These are phyloP conservation scores for Penicillium sp. DNA, from an alignment of 2,329 filamentous ascomycete genomes.

Conservation along the genomic window DNA sequence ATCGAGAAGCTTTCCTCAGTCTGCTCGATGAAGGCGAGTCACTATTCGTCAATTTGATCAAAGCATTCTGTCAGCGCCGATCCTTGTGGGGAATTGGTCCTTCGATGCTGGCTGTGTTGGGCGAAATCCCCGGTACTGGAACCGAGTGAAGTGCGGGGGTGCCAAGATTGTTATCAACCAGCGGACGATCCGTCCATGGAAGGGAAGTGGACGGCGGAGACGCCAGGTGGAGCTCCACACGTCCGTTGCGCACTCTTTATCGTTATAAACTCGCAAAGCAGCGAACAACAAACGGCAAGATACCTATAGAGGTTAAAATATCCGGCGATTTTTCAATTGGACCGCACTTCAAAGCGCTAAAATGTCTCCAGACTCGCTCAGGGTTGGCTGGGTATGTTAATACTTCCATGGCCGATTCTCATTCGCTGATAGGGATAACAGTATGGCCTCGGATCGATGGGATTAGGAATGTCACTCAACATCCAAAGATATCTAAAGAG, in stretches of 20 bases:
- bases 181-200: neutral
- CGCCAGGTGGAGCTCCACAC: conserved; percentile 15
- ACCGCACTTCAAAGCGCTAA: neutral
- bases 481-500: conserved; percentile 46
- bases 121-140: conserved; percentile 5
- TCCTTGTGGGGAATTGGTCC: conserved; percentile 13
- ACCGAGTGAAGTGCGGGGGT: neutral
- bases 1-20: conserved; percentile 7
- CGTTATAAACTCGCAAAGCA: neutral
- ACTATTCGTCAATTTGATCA: conserved; percentile 6
- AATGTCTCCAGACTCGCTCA: conserved; percentile 3
- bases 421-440: neutral
- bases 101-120: conserved; percentile 11
- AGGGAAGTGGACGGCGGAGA: neutral
- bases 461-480: conserved; percentile 53
- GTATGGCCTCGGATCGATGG: conserved; percentile 55
- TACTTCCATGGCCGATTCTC: neutral
- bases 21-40: conserved; percentile 10
- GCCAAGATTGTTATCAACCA: neutral
- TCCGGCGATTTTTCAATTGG: neutral
- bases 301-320: neutral
- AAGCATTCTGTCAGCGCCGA: conserved; percentile 4
- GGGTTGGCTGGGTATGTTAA: conserved; percentile 17
- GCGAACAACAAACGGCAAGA: neutral
- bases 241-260: neutral